Evolutionary conservation across 176 grass and related monocot species (phyloP).

Genomic region (Calamus simplicifolius): DNA sequence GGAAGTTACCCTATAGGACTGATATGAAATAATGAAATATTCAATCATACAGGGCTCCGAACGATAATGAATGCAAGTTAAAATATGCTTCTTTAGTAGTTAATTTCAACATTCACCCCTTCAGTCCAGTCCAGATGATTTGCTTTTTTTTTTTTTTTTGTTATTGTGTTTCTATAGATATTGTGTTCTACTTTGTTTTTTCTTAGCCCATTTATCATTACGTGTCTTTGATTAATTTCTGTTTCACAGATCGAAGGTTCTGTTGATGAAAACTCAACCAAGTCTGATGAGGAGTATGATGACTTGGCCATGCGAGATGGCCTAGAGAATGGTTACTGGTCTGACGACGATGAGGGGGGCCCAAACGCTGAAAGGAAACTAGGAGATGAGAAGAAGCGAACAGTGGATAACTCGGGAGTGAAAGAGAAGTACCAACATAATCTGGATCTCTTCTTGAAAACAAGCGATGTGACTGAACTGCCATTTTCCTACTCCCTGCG

Average conservation of each 20-base stretch:
- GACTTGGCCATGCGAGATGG: conserved; percentile 67
- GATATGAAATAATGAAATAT: no score
- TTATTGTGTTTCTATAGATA: no score
- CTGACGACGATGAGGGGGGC: conserved; percentile 37
- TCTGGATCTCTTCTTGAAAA: conserved; percentile 35
- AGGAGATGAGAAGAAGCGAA: conserved; percentile 6
- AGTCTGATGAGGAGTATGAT: conserved; percentile 86
- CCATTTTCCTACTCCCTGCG: not conserved
- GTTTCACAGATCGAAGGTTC: conserved; percentile 70
- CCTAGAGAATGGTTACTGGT: conserved; percentile 50
- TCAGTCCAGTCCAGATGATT: no score
- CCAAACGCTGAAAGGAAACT: conserved; percentile 22
- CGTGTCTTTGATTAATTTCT: not conserved
- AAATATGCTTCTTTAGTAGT: no score
- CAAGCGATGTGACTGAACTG: not conserved
- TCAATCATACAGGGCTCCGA: no score
- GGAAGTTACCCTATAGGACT: no score
- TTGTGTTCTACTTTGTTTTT: not conserved
- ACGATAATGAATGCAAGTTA: no score
- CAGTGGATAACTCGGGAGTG: no score
- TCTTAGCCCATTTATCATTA: not conserved
- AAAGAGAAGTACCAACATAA: conserved; percentile 31
- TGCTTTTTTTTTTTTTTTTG: no score
- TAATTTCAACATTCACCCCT: no score
- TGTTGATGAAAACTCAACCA: conserved; percentile 68